Percentiles rank a stretch among this genome's conserved stretches.
Conservation (phyloP, 768 basidiomycete genomes). For the Paxillus rubicundulus region DNA sequence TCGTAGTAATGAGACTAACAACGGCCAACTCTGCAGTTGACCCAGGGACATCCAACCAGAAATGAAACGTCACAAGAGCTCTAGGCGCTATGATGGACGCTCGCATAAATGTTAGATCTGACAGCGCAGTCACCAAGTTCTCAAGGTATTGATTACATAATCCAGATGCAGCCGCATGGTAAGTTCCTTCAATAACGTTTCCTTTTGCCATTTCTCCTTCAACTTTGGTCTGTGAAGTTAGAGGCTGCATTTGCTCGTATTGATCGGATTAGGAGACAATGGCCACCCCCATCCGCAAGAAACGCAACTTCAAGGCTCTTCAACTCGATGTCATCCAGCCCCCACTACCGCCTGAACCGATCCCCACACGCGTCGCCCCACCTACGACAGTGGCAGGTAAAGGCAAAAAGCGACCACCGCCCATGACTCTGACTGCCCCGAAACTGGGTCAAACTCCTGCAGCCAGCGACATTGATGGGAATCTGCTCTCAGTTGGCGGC, state of each 20-base stretch:
- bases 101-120: too few species aligned
- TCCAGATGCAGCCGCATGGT: background rate
- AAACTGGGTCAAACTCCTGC: slow-evolving; percentile 47
- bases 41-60: too few species aligned
- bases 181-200: slow-evolving; percentile 2
- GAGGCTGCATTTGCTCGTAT: slow-evolving; percentile 4
- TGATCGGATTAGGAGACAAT: slow-evolving; percentile 22
- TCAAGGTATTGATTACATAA: background rate
- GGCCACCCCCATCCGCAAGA: slow-evolving; percentile 76
- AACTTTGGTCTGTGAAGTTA: slow-evolving; percentile 4
- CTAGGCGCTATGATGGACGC: too few species aligned
- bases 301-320: slow-evolving; percentile 87
- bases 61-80: too few species aligned
- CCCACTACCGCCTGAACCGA: slow-evolving; percentile 40
- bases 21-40: too few species aligned
- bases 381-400: slow-evolving; percentile 35
- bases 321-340: slow-evolving; percentile 61
- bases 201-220: slow-evolving; percentile 11
- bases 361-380: slow-evolving; percentile 50
- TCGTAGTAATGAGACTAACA: too few species aligned
- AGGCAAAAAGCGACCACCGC: slow-evolving; percentile 73
- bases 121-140: too few species aligned
- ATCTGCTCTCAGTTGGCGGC: slow-evolving; percentile 46
- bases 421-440: slow-evolving; percentile 77
- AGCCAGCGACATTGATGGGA: slow-evolving; percentile 35